A percentile compares a stretch with the other conserved stretches of the same genome.
These are phyloP conservation scores for Paradendryphiella salina DNA, from an alignment of 2,329 filamentous ascomycete genomes.

Conservation along the genomic window DNA sequence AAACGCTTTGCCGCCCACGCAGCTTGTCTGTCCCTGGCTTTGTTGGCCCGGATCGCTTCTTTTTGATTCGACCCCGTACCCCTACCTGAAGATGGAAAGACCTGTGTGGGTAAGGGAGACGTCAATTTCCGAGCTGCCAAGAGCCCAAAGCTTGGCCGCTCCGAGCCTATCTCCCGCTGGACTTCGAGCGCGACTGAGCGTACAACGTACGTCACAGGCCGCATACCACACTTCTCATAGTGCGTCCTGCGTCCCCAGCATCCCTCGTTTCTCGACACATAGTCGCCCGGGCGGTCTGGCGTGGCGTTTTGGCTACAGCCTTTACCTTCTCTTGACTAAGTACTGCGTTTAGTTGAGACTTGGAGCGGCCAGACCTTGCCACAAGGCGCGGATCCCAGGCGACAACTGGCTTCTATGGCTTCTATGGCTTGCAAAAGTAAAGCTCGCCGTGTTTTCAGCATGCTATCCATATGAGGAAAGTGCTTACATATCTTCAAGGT, in stretches of 20 bases:
- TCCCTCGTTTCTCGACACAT: not conserved
- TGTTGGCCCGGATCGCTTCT: slow-evolving; percentile 1
- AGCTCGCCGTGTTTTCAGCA: no score
- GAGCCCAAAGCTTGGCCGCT: slow-evolving; percentile 19
- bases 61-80: slow-evolving; percentile 2
- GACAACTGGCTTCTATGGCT: no score
- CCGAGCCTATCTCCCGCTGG: slow-evolving; percentile 7
- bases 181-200: not conserved
- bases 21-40: slow-evolving; percentile 14
- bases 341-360: not conserved
- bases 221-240: not conserved
- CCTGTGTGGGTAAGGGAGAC: slow-evolving; percentile 5
- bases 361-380: not conserved
- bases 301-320: not conserved
- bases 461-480: no score
- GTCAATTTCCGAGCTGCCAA: slow-evolving; percentile 15
- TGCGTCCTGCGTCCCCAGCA: not conserved
- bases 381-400: not conserved
- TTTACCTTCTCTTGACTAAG: not conserved
- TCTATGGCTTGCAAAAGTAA: no score
- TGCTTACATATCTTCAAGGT: not conserved
- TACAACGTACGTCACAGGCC: slow-evolving; percentile 9
- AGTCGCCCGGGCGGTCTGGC: not conserved
- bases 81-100: slow-evolving; percentile 13
- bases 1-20: slow-evolving; percentile 11